Evolutionary conservation across 2,329 filamentous ascomycete species (phyloP), one percentile per base, ranked within the genome.

Genomic region (Aspergillus sp.): DNA sequence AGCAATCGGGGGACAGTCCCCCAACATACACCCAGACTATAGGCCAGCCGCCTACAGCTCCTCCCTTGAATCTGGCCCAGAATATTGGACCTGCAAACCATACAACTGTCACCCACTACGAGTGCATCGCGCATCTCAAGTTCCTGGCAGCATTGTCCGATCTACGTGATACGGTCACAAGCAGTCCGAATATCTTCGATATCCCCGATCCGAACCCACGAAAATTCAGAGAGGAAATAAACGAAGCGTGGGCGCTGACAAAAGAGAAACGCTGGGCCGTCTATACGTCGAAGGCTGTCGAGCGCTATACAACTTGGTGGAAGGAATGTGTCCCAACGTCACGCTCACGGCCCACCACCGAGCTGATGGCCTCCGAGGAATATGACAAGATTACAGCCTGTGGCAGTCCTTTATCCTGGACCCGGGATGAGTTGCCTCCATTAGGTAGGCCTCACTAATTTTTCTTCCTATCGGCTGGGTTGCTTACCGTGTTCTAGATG

Each of bases 211-310:
- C 70, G 2, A 69, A 74, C 1, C 77, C 75, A 12, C 65, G 64
- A 50, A 66, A 68, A 15, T 65, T 71, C n/a, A 66, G 76, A n/a
- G 70, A 70, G 24, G 34, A 47, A 17, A 67, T 65, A 11, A 72
- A 74, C 52, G 75, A 75, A 61, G 74, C 77, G 2, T 73, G 86
- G 13, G 81, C 82, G 53, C 78, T 79, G 50, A 75, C 90, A 30
- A 79, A 85, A 13, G 89, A 91, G 75, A 91, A 91, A 76, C 78
- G 89, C 68, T 92, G 89, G 89, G 83, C 83, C 0, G 69, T 91
- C 9, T 91, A 86, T 68, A 80, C 91, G 5, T 81, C 86, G 1
- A 81, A 86, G 49, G 89, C 89, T 1, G 88, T 86, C 0, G 83
- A 87, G 49, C 81, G 89, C 6, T 93, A 90, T 65, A 79, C 84